Evolutionary conservation across 345 rosid species (phyloP).

Genomic region (Lepidium sativum): DNA sequence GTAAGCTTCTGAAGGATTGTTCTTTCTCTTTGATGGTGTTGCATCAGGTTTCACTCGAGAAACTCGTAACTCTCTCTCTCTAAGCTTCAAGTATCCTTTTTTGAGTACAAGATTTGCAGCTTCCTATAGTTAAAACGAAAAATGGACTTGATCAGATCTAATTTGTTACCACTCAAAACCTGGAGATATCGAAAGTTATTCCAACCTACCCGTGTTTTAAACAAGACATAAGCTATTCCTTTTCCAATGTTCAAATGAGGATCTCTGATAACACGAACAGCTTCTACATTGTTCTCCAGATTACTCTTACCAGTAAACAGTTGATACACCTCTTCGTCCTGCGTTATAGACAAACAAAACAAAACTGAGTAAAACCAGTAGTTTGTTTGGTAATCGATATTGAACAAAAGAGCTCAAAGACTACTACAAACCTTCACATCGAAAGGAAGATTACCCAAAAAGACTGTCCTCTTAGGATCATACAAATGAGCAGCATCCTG

Average conservation of each 20-base stretch:
- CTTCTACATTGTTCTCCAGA: slow-evolving; percentile 65
- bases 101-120: slow-evolving; percentile 55
- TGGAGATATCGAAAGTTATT: not conserved
- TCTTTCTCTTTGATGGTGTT: slow-evolving; percentile 64
- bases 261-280: slow-evolving; percentile 85
- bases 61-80: slow-evolving; percentile 64
- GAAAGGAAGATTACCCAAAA: slow-evolving; percentile 90
- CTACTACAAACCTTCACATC: slow-evolving; percentile 71
- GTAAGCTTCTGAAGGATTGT: slow-evolving; percentile 25
- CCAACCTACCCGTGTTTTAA: slow-evolving; percentile 62
- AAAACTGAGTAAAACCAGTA: not conserved
- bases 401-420: not conserved
- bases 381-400: not conserved
- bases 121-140: slow-evolving; percentile 40
- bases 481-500: slow-evolving; percentile 43
- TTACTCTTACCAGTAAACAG: slow-evolving; percentile 54
- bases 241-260: slow-evolving; percentile 75
- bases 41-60: slow-evolving; percentile 51
- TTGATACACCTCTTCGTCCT: slow-evolving; percentile 95
- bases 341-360: not conserved
- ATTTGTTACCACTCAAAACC: not conserved
- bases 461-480: slow-evolving; percentile 77
- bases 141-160: not conserved
- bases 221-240: slow-evolving; percentile 92
- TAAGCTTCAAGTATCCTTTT: slow-evolving; percentile 61